Evolutionary conservation across 768 basidiomycete genomes (phyloP).

Genomic region (Amylocystis lapponica): DNA sequence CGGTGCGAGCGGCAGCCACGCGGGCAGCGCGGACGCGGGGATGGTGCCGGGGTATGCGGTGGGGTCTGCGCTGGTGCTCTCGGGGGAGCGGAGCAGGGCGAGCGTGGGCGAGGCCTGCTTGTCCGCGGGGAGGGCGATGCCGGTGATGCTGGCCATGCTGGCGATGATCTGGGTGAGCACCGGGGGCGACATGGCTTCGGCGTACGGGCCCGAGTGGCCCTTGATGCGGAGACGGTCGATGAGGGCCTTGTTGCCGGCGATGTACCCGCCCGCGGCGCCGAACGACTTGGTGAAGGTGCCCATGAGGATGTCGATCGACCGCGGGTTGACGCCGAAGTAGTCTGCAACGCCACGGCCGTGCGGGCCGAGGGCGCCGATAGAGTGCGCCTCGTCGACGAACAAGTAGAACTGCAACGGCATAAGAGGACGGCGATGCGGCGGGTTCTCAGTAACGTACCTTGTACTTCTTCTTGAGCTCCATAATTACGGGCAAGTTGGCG

Average conservation of each 20-base stretch:
- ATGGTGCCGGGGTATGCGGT: slow-evolving; percentile 66
- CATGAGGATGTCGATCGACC: slow-evolving; percentile 89
- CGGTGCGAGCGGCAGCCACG: slow-evolving; percentile 74
- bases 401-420: slow-evolving; percentile 71
- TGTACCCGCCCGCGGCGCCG: slow-evolving; percentile 92
- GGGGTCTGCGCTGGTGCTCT: slow-evolving; percentile 19
- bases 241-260: slow-evolving; percentile 75
- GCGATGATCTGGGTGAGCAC: slow-evolving; percentile 89
- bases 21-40: slow-evolving; percentile 55
- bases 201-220: slow-evolving; percentile 79
- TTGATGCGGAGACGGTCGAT: slow-evolving; percentile 78
- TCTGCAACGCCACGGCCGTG: slow-evolving; percentile 93
- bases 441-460: slow-evolving; percentile 58
- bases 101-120: slow-evolving; percentile 27
- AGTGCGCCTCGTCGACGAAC: slow-evolving; percentile 96
- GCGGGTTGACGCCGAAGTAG: slow-evolving; percentile 84
- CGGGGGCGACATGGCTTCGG: slow-evolving; percentile 86
- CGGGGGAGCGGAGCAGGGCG: slow-evolving; percentile 25
- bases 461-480: slow-evolving; percentile 90
- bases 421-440: slow-evolving; percentile 6
- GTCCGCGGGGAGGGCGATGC: slow-evolving; percentile 41
- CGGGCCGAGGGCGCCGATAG: slow-evolving; percentile 92
- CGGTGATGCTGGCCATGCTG: slow-evolving; percentile 97
- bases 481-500: slow-evolving; percentile 72
- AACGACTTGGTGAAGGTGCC: slow-evolving; percentile 97